Base-by-base conservation (phyloP, 306 rosid species). In the Citrullus colocynthis region DNA sequence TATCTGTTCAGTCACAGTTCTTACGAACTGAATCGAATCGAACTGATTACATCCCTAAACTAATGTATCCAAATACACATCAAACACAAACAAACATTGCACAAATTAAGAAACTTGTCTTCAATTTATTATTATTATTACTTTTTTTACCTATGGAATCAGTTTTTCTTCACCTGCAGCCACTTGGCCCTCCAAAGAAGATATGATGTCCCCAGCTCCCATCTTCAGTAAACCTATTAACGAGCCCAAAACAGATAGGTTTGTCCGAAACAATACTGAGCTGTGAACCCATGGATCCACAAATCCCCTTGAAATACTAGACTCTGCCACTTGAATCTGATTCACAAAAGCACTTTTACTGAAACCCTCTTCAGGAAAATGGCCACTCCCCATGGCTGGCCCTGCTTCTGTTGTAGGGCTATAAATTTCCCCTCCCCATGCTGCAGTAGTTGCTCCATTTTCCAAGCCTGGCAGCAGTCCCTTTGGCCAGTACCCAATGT, bases 401-500 rank as follows among this genome's bases (percentile, higher is more conserved):
- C 70, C 71, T 9, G n/a, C 41, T 54, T 41, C 75, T 8, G 7
- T 14, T 24, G 75, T 12, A 1, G 74, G 82, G 74, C 84, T 73
- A 36, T 56, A 74, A 49, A 81, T 32, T 44, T 81, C 51, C 6
- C 82, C 75, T 73, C 82, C 80, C 82, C 82, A 81, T 65, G 71
- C 73, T 20, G 74, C 34, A 39, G 21, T 34, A 0, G 8, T 2
- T 7, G 75, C 78, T 4, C 82, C 82, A 15, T 51, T n/a, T 6
- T 2, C 74, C 51, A 81, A 18, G 10, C 2, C n/a, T 7, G 67
- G 55, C 42, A 73, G 18, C 18, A 62, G 11, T n/a, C 4, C 44
- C 36, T 9, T 74, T 48, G 84, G 82, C 87, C 82, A 65, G 55
- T 83, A 84, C 37, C 87, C 84, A 30, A 84, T 37, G 20, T 54